A percentile compares a stretch with the other conserved stretches of the same genome.
These are phyloP conservation scores for Calycina marina DNA, from an alignment of 2,329 filamentous ascomycete species.

Conservation along the genomic window DNA sequence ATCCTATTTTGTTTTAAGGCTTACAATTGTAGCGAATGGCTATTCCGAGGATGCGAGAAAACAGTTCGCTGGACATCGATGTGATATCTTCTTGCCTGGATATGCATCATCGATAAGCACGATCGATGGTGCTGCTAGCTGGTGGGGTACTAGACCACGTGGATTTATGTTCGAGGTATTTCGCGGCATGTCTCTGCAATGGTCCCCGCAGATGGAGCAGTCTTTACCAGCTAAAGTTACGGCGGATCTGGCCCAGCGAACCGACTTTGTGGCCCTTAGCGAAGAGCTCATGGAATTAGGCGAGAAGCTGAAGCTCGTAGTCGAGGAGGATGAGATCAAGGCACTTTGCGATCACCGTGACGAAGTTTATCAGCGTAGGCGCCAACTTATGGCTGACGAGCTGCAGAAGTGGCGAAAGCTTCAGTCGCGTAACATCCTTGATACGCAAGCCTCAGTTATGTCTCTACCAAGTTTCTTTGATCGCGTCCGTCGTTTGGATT, in stretches of 20 bases:
- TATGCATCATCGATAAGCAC: conserved; percentile 1
- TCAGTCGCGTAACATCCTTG: not conserved
- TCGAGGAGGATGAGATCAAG: conserved; percentile 1
- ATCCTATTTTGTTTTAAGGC: not conserved
- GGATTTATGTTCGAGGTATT: conserved; percentile 1
- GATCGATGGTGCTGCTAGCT: conserved; percentile 2
- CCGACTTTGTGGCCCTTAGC: conserved; percentile 2
- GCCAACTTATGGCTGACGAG: conserved; percentile 1
- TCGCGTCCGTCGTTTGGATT: not conserved
- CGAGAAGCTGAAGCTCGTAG: not conserved
- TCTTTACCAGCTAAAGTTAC: conserved; percentile 3
- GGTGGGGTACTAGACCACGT: conserved; percentile 1
- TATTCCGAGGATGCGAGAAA: conserved; percentile 1
- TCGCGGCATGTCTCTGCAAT: conserved; percentile 5
- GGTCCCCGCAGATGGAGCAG: conserved; percentile 1
- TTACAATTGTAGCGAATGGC: conserved; percentile 1
- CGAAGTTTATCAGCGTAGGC: not conserved
- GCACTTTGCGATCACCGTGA: not conserved
- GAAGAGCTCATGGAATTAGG: conserved; percentile 1
- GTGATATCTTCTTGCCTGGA: conserved; percentile 3
- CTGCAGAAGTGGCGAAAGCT: not conserved
- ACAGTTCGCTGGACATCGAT: conserved; percentile 2
- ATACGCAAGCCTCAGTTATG: not conserved
- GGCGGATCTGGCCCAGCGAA: conserved; percentile 1
- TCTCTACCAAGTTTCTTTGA: conserved; percentile 1